These are phyloP conservation scores for Tetracladium marchalianum DNA, from an alignment of 495 filamentous ascomycete genomes.

Conservation along the genomic window DNA sequence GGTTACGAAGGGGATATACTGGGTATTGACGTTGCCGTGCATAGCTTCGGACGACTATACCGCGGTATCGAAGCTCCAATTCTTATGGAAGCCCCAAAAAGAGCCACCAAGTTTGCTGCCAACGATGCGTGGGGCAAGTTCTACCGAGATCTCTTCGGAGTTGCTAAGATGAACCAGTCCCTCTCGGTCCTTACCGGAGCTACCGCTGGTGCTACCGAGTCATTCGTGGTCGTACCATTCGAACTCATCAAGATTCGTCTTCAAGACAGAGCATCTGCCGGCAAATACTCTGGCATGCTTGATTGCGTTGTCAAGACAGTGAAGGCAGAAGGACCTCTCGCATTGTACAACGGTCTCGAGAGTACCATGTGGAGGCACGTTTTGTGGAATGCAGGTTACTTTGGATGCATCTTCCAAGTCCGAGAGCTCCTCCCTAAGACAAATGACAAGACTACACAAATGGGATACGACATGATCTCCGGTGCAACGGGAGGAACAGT, in stretches of 20 bases:
- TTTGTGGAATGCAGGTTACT: conserved; percentile 96
- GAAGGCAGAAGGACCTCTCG: conserved; percentile 69
- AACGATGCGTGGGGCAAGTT: conserved; percentile 96
- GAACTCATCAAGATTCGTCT: conserved; percentile 94
- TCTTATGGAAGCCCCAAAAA: conserved; percentile 97
- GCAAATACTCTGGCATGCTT: conserved; percentile 88
- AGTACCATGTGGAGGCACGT: conserved; percentile 95
- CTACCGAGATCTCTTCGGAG: conserved; percentile 76
- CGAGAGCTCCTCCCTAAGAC: conserved; percentile 69
- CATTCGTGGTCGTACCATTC: conserved; percentile 91
- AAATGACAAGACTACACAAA: conserved; percentile 69
- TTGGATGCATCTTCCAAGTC: conserved; percentile 96
- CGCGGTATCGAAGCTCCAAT: conserved; percentile 94
- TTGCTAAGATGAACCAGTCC: conserved; percentile 76
- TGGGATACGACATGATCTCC: conserved; percentile 77
- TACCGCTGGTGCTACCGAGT: conserved; percentile 87
- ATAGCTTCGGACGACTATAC: conserved; percentile 78
- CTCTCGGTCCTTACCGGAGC: conserved; percentile 89
- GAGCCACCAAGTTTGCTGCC: conserved; percentile 96
- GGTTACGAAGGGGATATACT: not conserved
- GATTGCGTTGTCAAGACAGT: conserved; percentile 84
- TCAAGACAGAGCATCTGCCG: conserved; percentile 88
- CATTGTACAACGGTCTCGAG: conserved; percentile 94
- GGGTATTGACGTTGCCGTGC: not conserved
- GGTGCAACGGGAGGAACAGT: conserved; percentile 83